Evolutionary conservation across 495 filamentous ascomycete genomes (phyloP), one percentile per base, ranked within the genome.

Genomic region (Schizothecium vesticola): DNA sequence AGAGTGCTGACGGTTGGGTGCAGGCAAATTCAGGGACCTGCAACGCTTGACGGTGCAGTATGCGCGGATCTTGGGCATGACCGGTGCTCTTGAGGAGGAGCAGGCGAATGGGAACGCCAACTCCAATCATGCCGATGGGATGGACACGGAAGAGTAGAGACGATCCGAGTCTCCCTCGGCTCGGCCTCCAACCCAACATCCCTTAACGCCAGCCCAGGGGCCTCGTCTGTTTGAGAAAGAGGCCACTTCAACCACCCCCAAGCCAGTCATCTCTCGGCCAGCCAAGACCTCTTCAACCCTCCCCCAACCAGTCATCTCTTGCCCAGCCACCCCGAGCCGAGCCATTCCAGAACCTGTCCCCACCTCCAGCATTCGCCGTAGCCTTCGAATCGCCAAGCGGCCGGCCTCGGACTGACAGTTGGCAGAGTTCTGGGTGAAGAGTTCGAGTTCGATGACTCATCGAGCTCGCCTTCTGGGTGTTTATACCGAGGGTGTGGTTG

Each of bases 1-100:
- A 5, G 24, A 24, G 61, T 73, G 57, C 78, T 87, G 71, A 83
- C 70, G 33, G 7, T 2, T 63, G 59, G 68, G 36, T 58, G n/a
- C 67, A 97, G 94, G 94, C 65, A 97, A 97, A 87, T 91, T 92
- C 76, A 90, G 94, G 25, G 94, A 97, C 72, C 83, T 97, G 28
- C 94, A 97, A 75, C 84, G 94, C 8, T 87, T 96, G 51, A 96
- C 92, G 31, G 90, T 96, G n/a, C 93, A 93, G 69, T 97, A 95
- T 72, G 92, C 92, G 22, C 87, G 90, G 60, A 78, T 94, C 21
- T 75, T 96, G 12, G 91, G 82, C 23, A 84, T 90, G 72, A 87
- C 85, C 0, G 85, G 88, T 77, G 85, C 80, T 72, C 84, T 80
- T 76, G 78, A 82, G 58, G 77, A 79, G 10, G 66, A 62, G 9